A percentile compares a stretch with the other conserved stretches of the same genome.
These are phyloP conservation scores for Cryptococcus amylolentus DNA, from an alignment of 1,284 basidiomycete genomes.

Conservation along the genomic window DNA sequence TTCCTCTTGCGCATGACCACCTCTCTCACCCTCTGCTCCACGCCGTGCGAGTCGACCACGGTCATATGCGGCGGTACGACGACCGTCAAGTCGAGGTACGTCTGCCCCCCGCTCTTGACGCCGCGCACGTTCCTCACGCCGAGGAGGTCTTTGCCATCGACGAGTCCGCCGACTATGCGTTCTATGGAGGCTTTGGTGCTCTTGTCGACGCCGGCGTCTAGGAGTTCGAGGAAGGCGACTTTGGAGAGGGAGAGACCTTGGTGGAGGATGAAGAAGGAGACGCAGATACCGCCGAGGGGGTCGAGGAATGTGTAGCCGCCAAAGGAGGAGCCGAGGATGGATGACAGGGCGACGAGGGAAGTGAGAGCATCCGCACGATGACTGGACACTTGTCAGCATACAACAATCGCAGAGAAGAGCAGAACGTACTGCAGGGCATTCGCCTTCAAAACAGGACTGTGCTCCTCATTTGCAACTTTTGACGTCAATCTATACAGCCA, in stretches of 20 bases:
- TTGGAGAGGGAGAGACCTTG: constrained; percentile 73
- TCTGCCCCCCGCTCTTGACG: constrained; percentile 63
- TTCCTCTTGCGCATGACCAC: constrained; percentile 61
- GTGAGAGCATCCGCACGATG: constrained; percentile 94
- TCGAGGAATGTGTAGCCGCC: constrained; percentile 82
- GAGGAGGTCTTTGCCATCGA: constrained; percentile 54
- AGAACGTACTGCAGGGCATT: constrained; percentile 65
- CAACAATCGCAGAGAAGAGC: not conserved
- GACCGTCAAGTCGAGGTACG: constrained; percentile 54
- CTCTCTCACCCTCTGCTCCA: constrained; percentile 63
- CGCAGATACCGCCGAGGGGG: constrained; percentile 87
- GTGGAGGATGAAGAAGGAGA: constrained; percentile 81
- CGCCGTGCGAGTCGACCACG: constrained; percentile 57
- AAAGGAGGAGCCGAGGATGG: constrained; percentile 79
- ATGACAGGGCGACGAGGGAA: constrained; percentile 77
- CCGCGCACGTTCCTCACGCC: constrained; percentile 66
- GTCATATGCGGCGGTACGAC: constrained; percentile 62
- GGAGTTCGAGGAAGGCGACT: constrained; percentile 75
- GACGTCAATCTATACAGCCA: constrained; percentile 86
- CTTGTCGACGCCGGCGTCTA: constrained; percentile 73
- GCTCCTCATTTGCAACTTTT: constrained; percentile 82
- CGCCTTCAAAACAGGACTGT: constrained; percentile 82
- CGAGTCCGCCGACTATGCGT: constrained; percentile 57
- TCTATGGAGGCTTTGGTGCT: constrained; percentile 58
- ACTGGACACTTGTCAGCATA: constrained; percentile 51